A percentile compares a stretch with the other conserved stretches of the same genome.
Conservation (phyloP, 192 early-diverging fungal genomes). For the Coemansia sp. region DNA sequence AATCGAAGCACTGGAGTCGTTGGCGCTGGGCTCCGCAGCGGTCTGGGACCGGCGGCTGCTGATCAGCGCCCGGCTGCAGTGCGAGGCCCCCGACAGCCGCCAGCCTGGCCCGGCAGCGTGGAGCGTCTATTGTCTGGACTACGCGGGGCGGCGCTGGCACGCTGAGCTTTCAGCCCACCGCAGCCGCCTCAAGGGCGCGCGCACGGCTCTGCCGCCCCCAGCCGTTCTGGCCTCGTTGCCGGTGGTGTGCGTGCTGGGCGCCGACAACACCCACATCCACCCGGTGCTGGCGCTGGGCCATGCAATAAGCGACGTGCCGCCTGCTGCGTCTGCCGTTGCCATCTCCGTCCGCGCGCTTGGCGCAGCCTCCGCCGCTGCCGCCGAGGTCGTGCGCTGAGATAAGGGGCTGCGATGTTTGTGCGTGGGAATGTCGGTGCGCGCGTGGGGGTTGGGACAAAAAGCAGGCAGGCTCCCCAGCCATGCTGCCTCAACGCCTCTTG, state of each 20-base stretch:
- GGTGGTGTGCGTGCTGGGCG: slow-evolving; percentile 10
- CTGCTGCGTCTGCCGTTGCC: background rate
- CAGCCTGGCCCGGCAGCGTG: slow-evolving; percentile 2
- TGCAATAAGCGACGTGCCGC: background rate
- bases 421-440: background rate
- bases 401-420: background rate
- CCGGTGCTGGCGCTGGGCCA: slow-evolving; percentile 26
- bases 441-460: no score
- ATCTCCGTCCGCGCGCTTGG: slow-evolving; percentile 12
- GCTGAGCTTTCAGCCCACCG: slow-evolving; percentile 15
- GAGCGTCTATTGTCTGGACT: slow-evolving; percentile 15
- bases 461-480: no score
- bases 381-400: slow-evolving; percentile 3
- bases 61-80: background rate
- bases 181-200: background rate
- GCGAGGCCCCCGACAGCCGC: background rate
- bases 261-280: background rate
- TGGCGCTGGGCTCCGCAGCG: slow-evolving; percentile 3
- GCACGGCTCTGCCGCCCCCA: background rate
- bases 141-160: slow-evolving; percentile 11
- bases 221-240: slow-evolving; percentile 24
- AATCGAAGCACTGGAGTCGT: background rate
- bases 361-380: background rate
- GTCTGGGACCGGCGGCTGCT: slow-evolving; percentile 35
- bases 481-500: background rate